These are phyloP conservation scores for Amoebophrya sp. DNA, from an alignment of 169 alveolate genomes.

Conservation along the genomic window DNA sequence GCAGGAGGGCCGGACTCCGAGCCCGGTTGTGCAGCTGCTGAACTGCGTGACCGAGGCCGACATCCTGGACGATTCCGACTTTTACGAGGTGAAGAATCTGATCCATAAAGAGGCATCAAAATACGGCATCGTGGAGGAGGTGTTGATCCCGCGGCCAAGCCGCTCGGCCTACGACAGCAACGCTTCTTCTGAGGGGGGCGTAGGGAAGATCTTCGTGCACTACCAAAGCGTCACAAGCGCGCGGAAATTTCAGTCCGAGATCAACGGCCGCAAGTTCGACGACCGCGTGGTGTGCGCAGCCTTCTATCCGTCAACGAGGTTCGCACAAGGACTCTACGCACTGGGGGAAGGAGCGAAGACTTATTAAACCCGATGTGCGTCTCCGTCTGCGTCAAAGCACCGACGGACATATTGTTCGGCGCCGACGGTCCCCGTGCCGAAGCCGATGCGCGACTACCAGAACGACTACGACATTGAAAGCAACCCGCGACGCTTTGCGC, in stretches of 20 bases:
- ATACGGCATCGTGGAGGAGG: neutral
- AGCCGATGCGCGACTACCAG: too few relatives aligned
- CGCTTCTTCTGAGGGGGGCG: neutral
- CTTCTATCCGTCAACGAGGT: constrained; percentile 38
- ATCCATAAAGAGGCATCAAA: neutral
- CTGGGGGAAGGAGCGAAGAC: too few relatives aligned
- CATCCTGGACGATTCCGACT: neutral
- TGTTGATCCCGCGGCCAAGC: neutral
- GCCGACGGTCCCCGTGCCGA: too few relatives aligned
- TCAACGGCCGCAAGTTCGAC: constrained; percentile 59
- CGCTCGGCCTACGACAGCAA: neutral
- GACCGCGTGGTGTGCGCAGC: constrained; percentile 60
- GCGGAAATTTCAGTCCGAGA: constrained; percentile 52
- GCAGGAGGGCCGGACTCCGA: neutral
- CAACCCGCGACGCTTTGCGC: too few relatives aligned
- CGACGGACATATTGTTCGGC: too few relatives aligned
- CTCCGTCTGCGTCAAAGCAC: too few relatives aligned
- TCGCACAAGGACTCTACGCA: too few relatives aligned
- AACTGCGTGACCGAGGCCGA: neutral
- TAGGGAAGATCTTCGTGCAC: neutral
- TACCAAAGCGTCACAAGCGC: constrained; percentile 39
- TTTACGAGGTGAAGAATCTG: neutral
- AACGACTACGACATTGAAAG: too few relatives aligned
- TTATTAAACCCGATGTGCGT: too few relatives aligned
- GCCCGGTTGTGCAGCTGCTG: neutral